Evolutionary conservation across 805 yeast genomes (phyloP), one percentile per base, ranked within the genome.

Genomic region (Candida xyloterini): DNA sequence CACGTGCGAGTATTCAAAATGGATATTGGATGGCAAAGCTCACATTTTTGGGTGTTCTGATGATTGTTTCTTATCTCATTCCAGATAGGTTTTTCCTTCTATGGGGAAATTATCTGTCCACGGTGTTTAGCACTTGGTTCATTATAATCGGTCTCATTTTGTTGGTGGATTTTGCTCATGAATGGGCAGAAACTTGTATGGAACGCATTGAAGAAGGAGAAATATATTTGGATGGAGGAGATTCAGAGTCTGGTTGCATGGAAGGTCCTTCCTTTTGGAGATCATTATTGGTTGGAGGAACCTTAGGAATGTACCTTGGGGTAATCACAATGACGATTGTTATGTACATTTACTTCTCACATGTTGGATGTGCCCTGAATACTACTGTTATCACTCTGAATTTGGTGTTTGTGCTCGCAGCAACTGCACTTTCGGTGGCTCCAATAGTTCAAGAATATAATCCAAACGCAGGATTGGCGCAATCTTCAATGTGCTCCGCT

Each of bases 131-230:
- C 30, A 84, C 91, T 3, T 56, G 89, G 4, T 93, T 93, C 65
- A 76, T 91, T 26, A 80, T 93, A 11, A 86, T 93, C 45, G 99
- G 99, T 1, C 73, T 93, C 42, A 84, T 95, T 10, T 69, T 93
- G 35, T 68, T 93, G 34, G 97, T 93, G 23, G 99, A 93, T 62
- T 93, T 88, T 71, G 98, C 99, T 4, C 98, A 93, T 63, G 91
- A 91, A 51, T 93, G 97, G 96, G 97, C 98, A 0, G 99, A 93
- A 55, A 85, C 84, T 7, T 93, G 99, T 61, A 73, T 93, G 38
- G 89, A 83, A 49, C 85, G 88, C 53, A 87, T 93, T 29, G 98
- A 93, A 58, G 79, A 81, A 53, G 91, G 84, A 42, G 84, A 79
- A 35, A 63, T 65, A 15, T 65, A 62, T 63, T 70, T 41, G 8